Base-by-base conservation (phyloP, 768 basidiomycete genomes). In the Lepiota venenata region DNA sequence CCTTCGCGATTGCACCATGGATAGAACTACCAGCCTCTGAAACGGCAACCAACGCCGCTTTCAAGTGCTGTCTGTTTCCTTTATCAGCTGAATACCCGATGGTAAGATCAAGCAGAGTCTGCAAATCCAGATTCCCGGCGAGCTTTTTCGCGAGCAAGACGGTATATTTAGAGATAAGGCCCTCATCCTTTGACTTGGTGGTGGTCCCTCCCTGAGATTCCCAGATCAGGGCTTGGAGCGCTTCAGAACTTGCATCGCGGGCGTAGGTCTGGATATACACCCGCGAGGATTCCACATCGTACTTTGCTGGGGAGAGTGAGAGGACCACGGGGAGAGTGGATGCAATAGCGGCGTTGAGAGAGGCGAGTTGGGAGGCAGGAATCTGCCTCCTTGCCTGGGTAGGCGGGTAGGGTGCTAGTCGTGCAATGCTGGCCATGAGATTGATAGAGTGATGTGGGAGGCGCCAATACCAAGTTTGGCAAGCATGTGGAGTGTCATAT, bases 141-240 rank as follows among this genome's bases (percentile, higher is more conserved):
- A 85, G 62, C 39, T 76, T 79, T 60, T 83, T 81, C 0, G 87
- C 79, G 4, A 91, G 77, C 5, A 76, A 60, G 7, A 91, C 69
- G 0, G 77, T 74, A 29, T 73, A 70, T 41, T 75, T 73, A 16
- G 70, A 72, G 44, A 89, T 79, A 14, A 68, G 58, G 38, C 67
- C 72, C 39, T 84, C 78, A 10, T 74, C 67, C 32, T 66, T 67
- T 1, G 75, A 70, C 4, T 60, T 54, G 5, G 60, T 25, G 21
- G 56, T 29, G 3, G 64, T 58, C 7, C 70, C 50, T 32, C 43
- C 46, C 32, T 22, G 53, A 12, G 46, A 37, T 8, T 47, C 71
- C 87, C 87, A 89, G 56, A 90, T 82, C 35, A 89, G 70, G 8
- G 69, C 58, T 43, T 85, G 74, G 1, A 90, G 72, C 6, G 61